phyloP scores from a whole-genome alignment of 805 yeast genomes.

The Isabelozyma heimii region DNA sequence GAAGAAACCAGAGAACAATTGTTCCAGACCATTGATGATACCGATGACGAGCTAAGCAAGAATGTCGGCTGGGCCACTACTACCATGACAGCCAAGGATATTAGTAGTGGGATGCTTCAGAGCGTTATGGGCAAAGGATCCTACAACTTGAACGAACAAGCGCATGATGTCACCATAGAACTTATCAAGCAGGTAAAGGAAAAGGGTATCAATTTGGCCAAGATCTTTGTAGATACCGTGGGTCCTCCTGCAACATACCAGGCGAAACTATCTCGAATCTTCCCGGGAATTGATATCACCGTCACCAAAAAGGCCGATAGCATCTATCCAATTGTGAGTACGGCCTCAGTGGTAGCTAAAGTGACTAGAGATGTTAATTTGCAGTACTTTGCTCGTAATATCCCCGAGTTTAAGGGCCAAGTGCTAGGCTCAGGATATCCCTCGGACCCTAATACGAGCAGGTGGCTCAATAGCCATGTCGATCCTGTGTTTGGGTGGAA shows the following conservation, averaged over 20 bases:
- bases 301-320: slow-evolving; percentile 97
- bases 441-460: slow-evolving; percentile 81
- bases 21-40: slow-evolving; percentile 54
- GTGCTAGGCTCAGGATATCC: slow-evolving; percentile 88
- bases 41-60: slow-evolving; percentile 39
- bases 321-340: slow-evolving; percentile 84
- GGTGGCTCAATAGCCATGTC: slow-evolving; percentile 64
- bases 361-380: slow-evolving; percentile 83
- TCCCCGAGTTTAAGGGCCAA: slow-evolving; percentile 37
- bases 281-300: slow-evolving; percentile 69
- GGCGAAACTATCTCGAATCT: slow-evolving; percentile 62
- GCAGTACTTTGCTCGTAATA: slow-evolving; percentile 25
- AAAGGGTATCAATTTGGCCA: slow-evolving; percentile 60
- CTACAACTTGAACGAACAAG: slow-evolving; percentile 88
- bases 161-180: slow-evolving; percentile 89
- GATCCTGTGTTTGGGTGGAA: slow-evolving; percentile 88
- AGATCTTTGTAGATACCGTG: slow-evolving; percentile 90
- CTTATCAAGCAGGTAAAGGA: slow-evolving; percentile 65
- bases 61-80: slow-evolving; percentile 88
- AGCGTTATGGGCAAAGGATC: slow-evolving; percentile 47
- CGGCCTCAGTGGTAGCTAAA: slow-evolving; percentile 94
- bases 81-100: slow-evolving; percentile 82
- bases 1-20: slow-evolving; percentile 66
- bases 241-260: slow-evolving; percentile 92
- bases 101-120: slow-evolving; percentile 81